phyloP scores from a whole-genome alignment of 2,329 filamentous ascomycete genomes.

The Penicillium sp. region DNA sequence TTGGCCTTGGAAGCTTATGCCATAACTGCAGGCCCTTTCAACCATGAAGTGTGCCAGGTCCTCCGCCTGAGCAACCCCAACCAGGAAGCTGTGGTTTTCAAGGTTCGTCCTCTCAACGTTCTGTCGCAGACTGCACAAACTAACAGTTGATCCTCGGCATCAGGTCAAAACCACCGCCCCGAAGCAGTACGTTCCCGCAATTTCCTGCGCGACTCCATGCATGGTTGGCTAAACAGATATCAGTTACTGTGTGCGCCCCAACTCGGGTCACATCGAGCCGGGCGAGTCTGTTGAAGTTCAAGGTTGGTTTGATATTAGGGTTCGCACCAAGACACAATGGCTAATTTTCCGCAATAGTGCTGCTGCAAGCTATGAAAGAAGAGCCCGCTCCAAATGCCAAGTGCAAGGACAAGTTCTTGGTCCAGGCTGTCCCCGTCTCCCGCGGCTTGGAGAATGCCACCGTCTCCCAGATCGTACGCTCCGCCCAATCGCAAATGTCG shows the following conservation, averaged over 20 bases:
- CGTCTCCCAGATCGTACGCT: constrained; percentile 75
- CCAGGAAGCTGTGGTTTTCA: constrained; percentile 64
- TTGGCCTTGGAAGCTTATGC: constrained; percentile 22
- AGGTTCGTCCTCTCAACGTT: constrained; percentile 47
- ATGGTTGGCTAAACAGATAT: constrained; percentile 24
- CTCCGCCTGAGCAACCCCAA: constrained; percentile 62
- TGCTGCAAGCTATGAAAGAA: constrained; percentile 97
- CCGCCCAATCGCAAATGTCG: constrained; percentile 1
- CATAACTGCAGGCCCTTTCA: constrained; percentile 58
- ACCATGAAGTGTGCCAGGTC: constrained; percentile 63
- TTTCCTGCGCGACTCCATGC: constrained; percentile 12
- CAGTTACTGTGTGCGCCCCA: constrained; percentile 96
- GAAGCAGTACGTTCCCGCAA: constrained; percentile 75
- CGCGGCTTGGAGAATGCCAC: constrained; percentile 81
- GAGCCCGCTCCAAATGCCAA: constrained; percentile 83
- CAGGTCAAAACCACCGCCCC: constrained; percentile 99
- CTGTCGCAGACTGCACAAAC: constrained; percentile 17
- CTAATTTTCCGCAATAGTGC: constrained; percentile 60
- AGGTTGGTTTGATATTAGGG: constrained; percentile 56
- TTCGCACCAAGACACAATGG: constrained; percentile 1
- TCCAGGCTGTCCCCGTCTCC: constrained; percentile 84
- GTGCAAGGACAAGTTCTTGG: constrained; percentile 97
- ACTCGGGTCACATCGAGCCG: constrained; percentile 92
- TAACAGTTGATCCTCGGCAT: constrained; percentile 22
- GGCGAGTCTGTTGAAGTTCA: constrained; percentile 89